These are phyloP conservation scores for Ophiocordyceps australis DNA, from an alignment of 2,329 filamentous ascomycete genomes.

Conservation along the genomic window DNA sequence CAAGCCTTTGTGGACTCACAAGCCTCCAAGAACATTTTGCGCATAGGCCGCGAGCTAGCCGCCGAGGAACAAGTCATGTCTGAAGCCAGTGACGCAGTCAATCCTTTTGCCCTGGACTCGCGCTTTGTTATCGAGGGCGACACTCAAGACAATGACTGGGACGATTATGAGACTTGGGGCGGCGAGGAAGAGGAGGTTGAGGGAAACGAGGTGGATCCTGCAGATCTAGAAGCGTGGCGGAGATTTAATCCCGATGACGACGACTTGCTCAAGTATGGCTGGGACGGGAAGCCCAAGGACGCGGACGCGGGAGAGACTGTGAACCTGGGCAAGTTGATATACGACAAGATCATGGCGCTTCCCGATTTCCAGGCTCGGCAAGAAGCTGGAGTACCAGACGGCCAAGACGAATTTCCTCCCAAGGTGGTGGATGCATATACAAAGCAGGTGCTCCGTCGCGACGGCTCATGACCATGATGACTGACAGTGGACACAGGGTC, in stretches of 20 bases:
- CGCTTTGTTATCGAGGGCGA: constrained; percentile 43
- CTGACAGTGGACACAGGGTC: no score
- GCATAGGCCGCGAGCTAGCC: constrained; percentile 73
- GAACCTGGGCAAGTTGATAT: constrained; percentile 81
- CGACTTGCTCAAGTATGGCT: constrained; percentile 51
- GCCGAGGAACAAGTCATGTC: no score
- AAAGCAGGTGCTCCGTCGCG: constrained; percentile 34
- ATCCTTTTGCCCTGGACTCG: constrained; percentile 64
- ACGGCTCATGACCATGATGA: constrained; percentile 4
- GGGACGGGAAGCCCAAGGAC: constrained; percentile 25
- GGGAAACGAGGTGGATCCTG: constrained; percentile 68
- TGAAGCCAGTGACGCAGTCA: constrained; percentile 19
- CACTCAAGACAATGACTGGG: constrained; percentile 20
- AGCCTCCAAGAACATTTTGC: constrained; percentile 73
- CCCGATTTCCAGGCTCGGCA: constrained; percentile 46
- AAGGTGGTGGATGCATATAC: constrained; percentile 92
- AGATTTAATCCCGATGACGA: constrained; percentile 65
- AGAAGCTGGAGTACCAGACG: constrained; percentile 41
- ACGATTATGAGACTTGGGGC: constrained; percentile 54
- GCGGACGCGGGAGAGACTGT: constrained; percentile 36
- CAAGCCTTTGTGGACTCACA: constrained; percentile 72
- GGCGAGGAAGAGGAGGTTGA: constrained; percentile 59
- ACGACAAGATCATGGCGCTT: constrained; percentile 85
- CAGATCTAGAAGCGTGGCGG: constrained; percentile 79
- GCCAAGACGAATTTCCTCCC: constrained; percentile 69